Base-by-base conservation (phyloP, 2,329 filamentous ascomycete genomes). In the Aspergillus sp. region DNA sequence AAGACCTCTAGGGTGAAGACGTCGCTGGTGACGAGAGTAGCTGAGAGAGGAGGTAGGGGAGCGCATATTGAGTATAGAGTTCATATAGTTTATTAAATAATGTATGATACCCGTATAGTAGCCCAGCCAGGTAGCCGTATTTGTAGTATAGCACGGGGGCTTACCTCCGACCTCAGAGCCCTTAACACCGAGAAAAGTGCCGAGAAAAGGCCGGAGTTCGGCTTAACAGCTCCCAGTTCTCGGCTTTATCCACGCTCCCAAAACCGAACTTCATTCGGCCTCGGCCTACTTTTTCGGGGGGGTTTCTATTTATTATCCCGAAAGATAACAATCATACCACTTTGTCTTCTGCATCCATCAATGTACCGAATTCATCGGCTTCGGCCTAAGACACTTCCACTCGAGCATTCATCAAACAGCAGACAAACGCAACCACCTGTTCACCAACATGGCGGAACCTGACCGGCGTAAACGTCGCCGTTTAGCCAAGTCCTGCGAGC, bases 401-500 rank as follows among this genome's bases (percentile, higher is more conserved):
- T 9, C 6, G 9, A 29, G 26, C 42, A 6, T 20, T 46, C 2
- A 9, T 3, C 4, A 29, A 29, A 9, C 26, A 29, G 26, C 26
- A 29, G 26, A 7, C 22, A 5, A 24, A 24, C 45, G 32, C 32
- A 16, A 29, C 26, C 5, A 18, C 20, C 42, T 29, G 26, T 6
- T 9, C 2, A 46, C 5, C 42, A 51, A 22, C 24, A 61, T 58
- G 58, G n/a, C 56, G n/a, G 52, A 56, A 6, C 9, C 31, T 24
- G 49, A 36, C n/a, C 60, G 63, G n/a, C 65, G 65, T 32, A 72
- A 71, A 55, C 69, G 70, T 54, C 65, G 69, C 14, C 69, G 70
- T 4, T 68, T 69, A 6, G 65, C 67, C 12, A 63, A 68, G 20
- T 64, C 70, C 1, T 73, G 70, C 57, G 65, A 69, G 52, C 68